Percentiles rank a stretch among this genome's conserved stretches.
These are phyloP conservation scores for Taiozyma sp. DNA, from an alignment of 1,139 yeast genomes.

Conservation along the genomic window DNA sequence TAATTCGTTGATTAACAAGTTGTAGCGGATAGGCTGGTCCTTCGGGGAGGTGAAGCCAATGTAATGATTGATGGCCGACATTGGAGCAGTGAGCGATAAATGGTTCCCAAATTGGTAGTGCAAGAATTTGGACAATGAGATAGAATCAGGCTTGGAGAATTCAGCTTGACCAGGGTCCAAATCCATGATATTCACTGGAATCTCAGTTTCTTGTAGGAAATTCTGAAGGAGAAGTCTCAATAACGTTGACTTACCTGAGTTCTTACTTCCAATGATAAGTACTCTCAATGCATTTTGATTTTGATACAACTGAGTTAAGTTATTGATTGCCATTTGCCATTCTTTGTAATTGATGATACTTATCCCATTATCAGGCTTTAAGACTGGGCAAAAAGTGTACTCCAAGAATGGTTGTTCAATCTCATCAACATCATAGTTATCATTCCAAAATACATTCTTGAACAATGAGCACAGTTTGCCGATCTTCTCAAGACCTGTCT, in stretches of 20 bases:
- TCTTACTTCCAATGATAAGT: slow-evolving; percentile 59
- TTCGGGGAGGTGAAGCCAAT: slow-evolving; percentile 76
- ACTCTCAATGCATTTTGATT: slow-evolving; percentile 27
- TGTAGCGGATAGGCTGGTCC: slow-evolving; percentile 58
- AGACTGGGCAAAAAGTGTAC: slow-evolving; percentile 36
- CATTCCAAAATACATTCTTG: slow-evolving; percentile 36
- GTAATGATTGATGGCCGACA: slow-evolving; percentile 35
- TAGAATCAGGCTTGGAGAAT: slow-evolving; percentile 62
- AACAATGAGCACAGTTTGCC: slow-evolving; percentile 46
- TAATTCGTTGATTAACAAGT: slow-evolving; percentile 41
- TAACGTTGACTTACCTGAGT: slow-evolving; percentile 82
- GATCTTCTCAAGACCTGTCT: slow-evolving; percentile 44
- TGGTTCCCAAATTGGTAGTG: slow-evolving; percentile 19
- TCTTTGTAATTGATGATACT: slow-evolving; percentile 26
- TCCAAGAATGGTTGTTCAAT: slow-evolving; percentile 24
- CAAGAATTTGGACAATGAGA: slow-evolving; percentile 26
- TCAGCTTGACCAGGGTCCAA: slow-evolving; percentile 94
- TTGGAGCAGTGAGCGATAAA: slow-evolving; percentile 17
- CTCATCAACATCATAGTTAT: slow-evolving; percentile 8
- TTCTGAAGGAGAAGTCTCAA: slow-evolving; percentile 51
- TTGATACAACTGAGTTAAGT: slow-evolving; percentile 18
- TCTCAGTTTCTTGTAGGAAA: slow-evolving; percentile 18
- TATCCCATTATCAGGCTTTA: slow-evolving; percentile 28
- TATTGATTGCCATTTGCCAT: slow-evolving; percentile 25
- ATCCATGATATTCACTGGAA: slow-evolving; percentile 50